Conservation (phyloP, 192 early-diverging fungal species). For the Dissophora globulifera region DNA sequence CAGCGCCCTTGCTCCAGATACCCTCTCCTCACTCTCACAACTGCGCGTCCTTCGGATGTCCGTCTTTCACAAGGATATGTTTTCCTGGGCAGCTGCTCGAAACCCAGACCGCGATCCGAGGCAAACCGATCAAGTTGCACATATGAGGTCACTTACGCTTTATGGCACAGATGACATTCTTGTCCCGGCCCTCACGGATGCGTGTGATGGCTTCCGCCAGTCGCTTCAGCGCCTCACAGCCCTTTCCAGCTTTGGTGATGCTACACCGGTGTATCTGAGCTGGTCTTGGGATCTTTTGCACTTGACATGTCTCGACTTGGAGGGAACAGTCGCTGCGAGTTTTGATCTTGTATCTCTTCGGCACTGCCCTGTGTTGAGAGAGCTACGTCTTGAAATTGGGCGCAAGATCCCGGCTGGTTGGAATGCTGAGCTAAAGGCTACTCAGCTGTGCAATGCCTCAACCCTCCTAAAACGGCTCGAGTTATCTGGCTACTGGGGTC, state of each 20-base stretch:
- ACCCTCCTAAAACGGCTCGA: neutral
- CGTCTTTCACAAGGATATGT: constrained; percentile 16
- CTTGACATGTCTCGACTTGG: constrained; percentile 11
- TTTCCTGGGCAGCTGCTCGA: constrained; percentile 2
- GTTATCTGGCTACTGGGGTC: constrained; percentile 9
- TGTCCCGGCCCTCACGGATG: constrained; percentile 9
- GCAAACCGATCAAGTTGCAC: neutral
- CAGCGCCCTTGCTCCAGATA: neutral
- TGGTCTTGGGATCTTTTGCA: constrained; percentile 10
- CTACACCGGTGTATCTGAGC: neutral
- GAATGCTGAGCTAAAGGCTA: constrained; percentile 1
- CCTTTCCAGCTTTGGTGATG: constrained; percentile 3
- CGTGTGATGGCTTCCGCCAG: neutral
- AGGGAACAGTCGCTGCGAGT: constrained; percentile 17
- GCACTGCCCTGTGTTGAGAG: constrained; percentile 1
- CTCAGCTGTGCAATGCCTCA: neutral
- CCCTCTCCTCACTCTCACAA: neutral
- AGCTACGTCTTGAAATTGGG: constrained; percentile 14
- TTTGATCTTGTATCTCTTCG: constrained; percentile 14
- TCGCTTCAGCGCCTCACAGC: neutral
- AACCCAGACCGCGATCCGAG: no score
- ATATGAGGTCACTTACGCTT: constrained; percentile 3
- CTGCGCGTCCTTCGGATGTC: constrained; percentile 7
- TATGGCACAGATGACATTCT: constrained; percentile 1
- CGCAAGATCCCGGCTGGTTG: constrained; percentile 9